Conservation (phyloP, 345 rosid genomes). For the Arabidopsis suecica region DNA sequence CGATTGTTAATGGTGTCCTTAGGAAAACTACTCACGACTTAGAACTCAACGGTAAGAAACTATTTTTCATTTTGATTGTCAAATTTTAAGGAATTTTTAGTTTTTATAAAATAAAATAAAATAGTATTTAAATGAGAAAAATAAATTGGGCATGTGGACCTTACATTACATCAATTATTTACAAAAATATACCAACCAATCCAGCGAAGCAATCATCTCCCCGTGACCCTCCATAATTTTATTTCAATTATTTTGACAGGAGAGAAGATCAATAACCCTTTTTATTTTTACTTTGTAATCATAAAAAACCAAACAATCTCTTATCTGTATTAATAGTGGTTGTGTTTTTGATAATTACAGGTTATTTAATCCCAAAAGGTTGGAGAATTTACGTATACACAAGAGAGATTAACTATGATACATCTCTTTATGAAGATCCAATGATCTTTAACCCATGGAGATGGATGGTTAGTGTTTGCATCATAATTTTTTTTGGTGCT, state of each 20-base stretch:
- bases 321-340: background rate
- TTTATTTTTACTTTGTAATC: constrained; percentile 6
- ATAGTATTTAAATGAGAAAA: background rate
- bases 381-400: constrained; percentile 96
- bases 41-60: constrained; percentile 72
- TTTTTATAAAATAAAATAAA: background rate
- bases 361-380: constrained; percentile 80
- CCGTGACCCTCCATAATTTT: constrained; percentile 52
- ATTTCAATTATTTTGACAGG: constrained; percentile 50
- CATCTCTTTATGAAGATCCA: constrained; percentile 68
- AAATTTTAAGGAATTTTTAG: background rate
- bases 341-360: constrained; percentile 46
- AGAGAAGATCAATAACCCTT: constrained; percentile 17
- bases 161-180: constrained; percentile 56
- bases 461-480: constrained; percentile 68
- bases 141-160: constrained; percentile 56
- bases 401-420: constrained; percentile 82
- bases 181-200: constrained; percentile 61
- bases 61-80: background rate
- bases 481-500: background rate
- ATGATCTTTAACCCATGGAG: constrained; percentile 91
- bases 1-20: constrained; percentile 81
- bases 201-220: constrained; percentile 61
- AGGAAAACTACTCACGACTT: constrained; percentile 79
- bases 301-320: background rate